phyloP scores from a whole-genome alignment of 208 protist species.

The Wallacemonas sp. region DNA sequence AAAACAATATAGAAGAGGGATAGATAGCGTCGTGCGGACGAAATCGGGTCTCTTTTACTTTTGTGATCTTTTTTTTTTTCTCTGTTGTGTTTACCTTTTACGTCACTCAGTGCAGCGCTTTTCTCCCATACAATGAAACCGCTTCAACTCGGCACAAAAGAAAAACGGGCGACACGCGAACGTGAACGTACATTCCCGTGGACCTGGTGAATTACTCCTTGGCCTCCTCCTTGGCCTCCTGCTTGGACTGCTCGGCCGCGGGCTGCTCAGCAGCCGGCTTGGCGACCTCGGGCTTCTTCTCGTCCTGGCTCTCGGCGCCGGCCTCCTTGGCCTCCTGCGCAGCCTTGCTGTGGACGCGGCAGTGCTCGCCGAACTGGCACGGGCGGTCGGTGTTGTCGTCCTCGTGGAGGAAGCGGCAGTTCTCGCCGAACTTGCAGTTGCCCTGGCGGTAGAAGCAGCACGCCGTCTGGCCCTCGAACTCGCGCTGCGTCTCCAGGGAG shows the following conservation, averaged over 20 bases:
- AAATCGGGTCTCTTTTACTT: not conserved
- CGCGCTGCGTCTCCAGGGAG: conserved; percentile 73
- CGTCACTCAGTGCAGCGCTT: conserved; percentile 10
- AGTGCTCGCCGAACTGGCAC: conserved; percentile 77
- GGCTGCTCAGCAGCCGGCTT: conserved; percentile 10
- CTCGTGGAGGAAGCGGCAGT: conserved; percentile 82
- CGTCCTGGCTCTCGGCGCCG: conserved; percentile 4
- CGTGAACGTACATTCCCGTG: not conserved
- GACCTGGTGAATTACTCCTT: not conserved
- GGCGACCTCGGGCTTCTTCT: conserved; percentile 12
- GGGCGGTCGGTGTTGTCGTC: conserved; percentile 40
- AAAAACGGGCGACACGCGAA: conserved; percentile 4
- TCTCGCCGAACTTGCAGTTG: conserved; percentile 78
- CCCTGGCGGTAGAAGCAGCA: conserved; percentile 88
- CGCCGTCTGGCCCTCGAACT: conserved; percentile 71
- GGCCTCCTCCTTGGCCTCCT: conserved; percentile 16
- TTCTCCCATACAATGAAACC: conserved; percentile 14
- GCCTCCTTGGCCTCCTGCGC: conserved; percentile 14
- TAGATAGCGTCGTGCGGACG: too few relatives aligned
- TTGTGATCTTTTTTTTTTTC: not conserved
- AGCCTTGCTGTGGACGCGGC: conserved; percentile 50
- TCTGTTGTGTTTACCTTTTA: not conserved
- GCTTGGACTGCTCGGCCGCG: not conserved
- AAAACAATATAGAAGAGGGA: too few relatives aligned
- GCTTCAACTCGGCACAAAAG: conserved; percentile 14